Percentiles rank a stretch among this genome's conserved stretches.
phyloP scores from a whole-genome alignment of 2,329 filamentous ascomycete species.

The Graphilbum ipis-grandicollis region DNA sequence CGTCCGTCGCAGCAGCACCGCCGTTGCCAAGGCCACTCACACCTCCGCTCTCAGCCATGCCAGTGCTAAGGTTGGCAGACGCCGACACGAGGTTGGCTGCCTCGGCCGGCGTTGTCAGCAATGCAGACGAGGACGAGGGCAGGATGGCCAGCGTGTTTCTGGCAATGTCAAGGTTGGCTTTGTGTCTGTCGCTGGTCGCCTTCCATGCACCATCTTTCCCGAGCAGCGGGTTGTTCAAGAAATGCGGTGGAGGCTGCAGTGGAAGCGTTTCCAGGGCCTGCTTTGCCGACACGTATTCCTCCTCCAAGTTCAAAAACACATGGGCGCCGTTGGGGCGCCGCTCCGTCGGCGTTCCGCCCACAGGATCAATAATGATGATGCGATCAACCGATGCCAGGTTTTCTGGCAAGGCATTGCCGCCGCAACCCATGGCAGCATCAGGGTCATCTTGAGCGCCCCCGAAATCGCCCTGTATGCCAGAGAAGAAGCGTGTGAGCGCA shows the following conservation, averaged over 20 bases:
- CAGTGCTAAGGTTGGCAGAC: slow-evolving; percentile 6
- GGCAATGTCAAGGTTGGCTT: slow-evolving; percentile 58
- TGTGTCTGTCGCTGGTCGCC: slow-evolving; percentile 24
- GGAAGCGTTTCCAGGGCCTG: slow-evolving; percentile 31
- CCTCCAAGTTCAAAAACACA: slow-evolving; percentile 83
- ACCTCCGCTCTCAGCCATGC: slow-evolving; percentile 1
- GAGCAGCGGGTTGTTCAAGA: neutral
- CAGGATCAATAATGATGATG: slow-evolving; percentile 72
- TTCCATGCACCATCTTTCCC: neutral
- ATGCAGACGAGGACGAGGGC: slow-evolving; percentile 67
- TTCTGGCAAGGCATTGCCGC: too few relatives aligned
- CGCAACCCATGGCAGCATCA: too few relatives aligned
- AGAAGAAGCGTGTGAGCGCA: slow-evolving; percentile 60
- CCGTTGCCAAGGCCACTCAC: slow-evolving; percentile 1
- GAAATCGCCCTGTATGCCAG: slow-evolving; percentile 34
- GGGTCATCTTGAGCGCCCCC: neutral
- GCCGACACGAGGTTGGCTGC: slow-evolving; percentile 46
- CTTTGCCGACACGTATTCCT: slow-evolving; percentile 61
- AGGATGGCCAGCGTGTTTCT: slow-evolving; percentile 56
- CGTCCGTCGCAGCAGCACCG: neutral
- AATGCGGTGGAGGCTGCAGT: neutral
- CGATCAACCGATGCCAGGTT: slow-evolving; percentile 54
- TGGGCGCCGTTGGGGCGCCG: slow-evolving; percentile 46
- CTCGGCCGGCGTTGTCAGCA: slow-evolving; percentile 75
- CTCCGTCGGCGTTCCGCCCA: slow-evolving; percentile 66